These are phyloP conservation scores for Fraxinus sp. DNA, from an alignment of 305 asterid species.

Conservation along the genomic window DNA sequence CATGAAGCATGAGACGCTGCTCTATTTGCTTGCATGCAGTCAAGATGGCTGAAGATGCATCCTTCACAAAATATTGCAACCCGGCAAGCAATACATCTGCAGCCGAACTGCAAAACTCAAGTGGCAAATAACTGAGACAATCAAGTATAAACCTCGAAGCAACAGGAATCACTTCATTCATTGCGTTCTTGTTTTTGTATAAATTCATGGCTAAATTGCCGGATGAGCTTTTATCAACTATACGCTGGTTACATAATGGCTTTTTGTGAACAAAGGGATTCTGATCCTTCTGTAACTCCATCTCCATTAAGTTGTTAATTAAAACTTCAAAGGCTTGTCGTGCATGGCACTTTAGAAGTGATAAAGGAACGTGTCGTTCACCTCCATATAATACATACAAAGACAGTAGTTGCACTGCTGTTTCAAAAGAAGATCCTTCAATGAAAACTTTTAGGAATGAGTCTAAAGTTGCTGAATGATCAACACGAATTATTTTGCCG, in stretches of 20 bases:
- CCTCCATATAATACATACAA: conserved; percentile 81
- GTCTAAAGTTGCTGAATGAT: conserved; percentile 71
- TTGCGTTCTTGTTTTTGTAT: conserved; percentile 29
- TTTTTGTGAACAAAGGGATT: conserved; percentile 26
- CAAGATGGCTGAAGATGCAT: conserved; percentile 72
- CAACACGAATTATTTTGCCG: conserved; percentile 80
- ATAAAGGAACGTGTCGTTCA: conserved; percentile 59
- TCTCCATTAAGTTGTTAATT: conserved; percentile 41
- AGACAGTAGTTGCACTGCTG: conserved; percentile 79
- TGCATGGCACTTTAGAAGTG: conserved; percentile 79
- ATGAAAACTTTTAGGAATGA: conserved; percentile 64
- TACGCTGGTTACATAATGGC: conserved; percentile 30
- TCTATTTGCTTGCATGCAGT: conserved; percentile 58
- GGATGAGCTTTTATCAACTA: conserved; percentile 24
- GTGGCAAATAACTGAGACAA: conserved; percentile 77
- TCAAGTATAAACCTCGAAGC: conserved; percentile 72
- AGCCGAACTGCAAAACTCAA: conserved; percentile 81
- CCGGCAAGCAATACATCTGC: conserved; percentile 80
- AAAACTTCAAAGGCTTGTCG: conserved; percentile 67
- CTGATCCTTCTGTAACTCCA: conserved; percentile 34
- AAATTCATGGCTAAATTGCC: conserved; percentile 28
- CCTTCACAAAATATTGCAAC: conserved; percentile 60
- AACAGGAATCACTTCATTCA: conserved; percentile 35
- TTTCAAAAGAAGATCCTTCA: conserved; percentile 66
- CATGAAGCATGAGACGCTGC: conserved; percentile 83